Evolutionary conservation across 495 filamentous ascomycete species (phyloP).

Genomic region (Penicillium nucicola): DNA sequence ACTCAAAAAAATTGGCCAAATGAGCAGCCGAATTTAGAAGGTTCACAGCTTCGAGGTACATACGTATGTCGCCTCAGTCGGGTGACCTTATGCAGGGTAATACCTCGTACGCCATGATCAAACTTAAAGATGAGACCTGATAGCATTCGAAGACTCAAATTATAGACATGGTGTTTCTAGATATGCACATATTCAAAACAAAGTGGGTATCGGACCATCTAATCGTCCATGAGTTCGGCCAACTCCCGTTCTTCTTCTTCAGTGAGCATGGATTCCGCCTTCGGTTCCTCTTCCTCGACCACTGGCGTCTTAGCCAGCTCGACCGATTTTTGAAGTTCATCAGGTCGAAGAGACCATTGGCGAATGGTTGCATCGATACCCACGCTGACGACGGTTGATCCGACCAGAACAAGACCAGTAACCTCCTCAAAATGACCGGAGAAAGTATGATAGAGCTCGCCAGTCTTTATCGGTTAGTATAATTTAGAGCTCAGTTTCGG

Average conservation of each 20-base stretch:
- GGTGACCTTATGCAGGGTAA: too few species aligned
- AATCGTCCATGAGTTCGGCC: slow-evolving; percentile 77
- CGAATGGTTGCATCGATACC: slow-evolving; percentile 87
- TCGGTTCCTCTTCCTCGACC: slow-evolving; percentile 46
- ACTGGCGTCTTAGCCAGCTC: slow-evolving; percentile 54
- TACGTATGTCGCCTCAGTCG: too few species aligned
- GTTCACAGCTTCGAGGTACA: too few species aligned
- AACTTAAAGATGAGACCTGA: too few species aligned
- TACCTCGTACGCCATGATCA: too few species aligned
- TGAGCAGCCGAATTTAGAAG: too few species aligned
- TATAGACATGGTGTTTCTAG: background rate
- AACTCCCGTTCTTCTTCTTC: slow-evolving; percentile 83
- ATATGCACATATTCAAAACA: slow-evolving; percentile 1
- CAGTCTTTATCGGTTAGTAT: slow-evolving; percentile 45
- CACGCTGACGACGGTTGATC: slow-evolving; percentile 66
- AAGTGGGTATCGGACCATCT: slow-evolving; percentile 19
- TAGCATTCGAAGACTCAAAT: background rate
- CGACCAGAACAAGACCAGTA: slow-evolving; percentile 68
- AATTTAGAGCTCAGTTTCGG: background rate
- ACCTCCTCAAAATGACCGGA: slow-evolving; percentile 92
- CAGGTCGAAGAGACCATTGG: slow-evolving; percentile 67
- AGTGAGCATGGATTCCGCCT: slow-evolving; percentile 55
- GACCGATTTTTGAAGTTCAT: slow-evolving; percentile 60
- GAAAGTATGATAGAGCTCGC: slow-evolving; percentile 71
- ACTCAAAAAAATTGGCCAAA: too few species aligned